Evolutionary conservation across 2,329 filamentous ascomycete genomes (phyloP), one percentile per base, ranked within the genome.

Genomic region (Mycocentrospora acerina): DNA sequence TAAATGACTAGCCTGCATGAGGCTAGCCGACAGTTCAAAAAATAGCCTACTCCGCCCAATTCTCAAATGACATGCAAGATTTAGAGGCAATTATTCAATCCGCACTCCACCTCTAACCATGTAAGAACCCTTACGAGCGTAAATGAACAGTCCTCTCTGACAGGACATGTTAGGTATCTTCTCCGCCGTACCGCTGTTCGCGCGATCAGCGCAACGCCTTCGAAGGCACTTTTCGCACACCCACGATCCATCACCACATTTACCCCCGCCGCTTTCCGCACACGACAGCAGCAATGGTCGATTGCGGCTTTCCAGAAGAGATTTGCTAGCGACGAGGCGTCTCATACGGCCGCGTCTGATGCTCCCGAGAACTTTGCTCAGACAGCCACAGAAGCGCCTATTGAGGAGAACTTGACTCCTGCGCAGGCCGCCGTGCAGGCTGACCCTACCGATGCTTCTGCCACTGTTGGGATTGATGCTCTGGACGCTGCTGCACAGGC

Each of bases 141-240:
- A 26, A 24, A 24, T 14, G 15, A 5, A 11, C 12, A 8, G 12
- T 31, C 15, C 4, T 25, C 37, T 22, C 45, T 55, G 17, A 54
- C 32, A 12, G 18, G 11, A 11, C 29, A 24, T 15, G 37, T n/a
- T 48, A 83, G 79, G 80, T 77, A 74, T 68, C 71, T 71, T 49
- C 68, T 85, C 52, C 78, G 80, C 45, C 78, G 77, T 57, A 70
- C 75, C 50, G 78, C 79, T 52, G 69, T 74, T 57, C 77, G 79
- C 57, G 73, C 79, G 32, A 55, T 81, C 41, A 68, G 72, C 26
- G 68, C 73, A 16, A 68, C 73, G 24, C 68, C 72, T 35, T 69
- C 74, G 24, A 55, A 66, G 44, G 69, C 71, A 30, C 59, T 71
- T 49, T 51, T 72, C 44, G 65, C 67, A 26, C 72, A 68, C 50